Percentiles rank a stretch among this genome's conserved stretches.
Conservation (phyloP, 1,284 basidiomycete species). For the Cystobasidium slooffiae region DNA sequence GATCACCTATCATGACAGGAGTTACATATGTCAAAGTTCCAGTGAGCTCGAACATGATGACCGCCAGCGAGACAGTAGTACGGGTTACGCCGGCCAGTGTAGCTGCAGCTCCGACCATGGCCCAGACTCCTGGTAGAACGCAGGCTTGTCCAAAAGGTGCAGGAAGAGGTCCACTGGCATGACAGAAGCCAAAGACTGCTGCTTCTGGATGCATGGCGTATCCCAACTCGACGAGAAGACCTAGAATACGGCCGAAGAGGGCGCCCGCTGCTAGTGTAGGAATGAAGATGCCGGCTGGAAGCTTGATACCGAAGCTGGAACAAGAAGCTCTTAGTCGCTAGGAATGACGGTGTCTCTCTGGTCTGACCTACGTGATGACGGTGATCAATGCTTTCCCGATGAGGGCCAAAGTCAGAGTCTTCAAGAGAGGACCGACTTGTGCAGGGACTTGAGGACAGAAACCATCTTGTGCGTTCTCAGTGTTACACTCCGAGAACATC, state of each 20-base stretch:
- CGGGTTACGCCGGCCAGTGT: conserved; percentile 62
- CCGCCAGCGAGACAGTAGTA: conserved; percentile 88
- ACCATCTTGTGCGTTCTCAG: conserved; percentile 34
- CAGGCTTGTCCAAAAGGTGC: conserved; percentile 53
- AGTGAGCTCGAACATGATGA: conserved; percentile 84
- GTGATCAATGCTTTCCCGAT: conserved; percentile 75
- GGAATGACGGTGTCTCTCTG: not conserved
- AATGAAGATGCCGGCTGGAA: conserved; percentile 62
- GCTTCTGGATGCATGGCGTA: conserved; percentile 70
- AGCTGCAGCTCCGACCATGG: conserved; percentile 58
- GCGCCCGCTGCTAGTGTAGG: conserved; percentile 94
- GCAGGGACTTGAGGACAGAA: conserved; percentile 61
- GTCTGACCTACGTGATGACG: conserved; percentile 69
- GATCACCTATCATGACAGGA: conserved; percentile 71
- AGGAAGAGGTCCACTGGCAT: conserved; percentile 37
- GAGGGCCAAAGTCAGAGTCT: conserved; percentile 72
- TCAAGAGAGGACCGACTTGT: conserved; percentile 67
- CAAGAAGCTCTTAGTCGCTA: too few species aligned
- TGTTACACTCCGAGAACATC: conserved; percentile 51
- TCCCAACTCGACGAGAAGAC: conserved; percentile 78
- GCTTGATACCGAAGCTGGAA: conserved; percentile 73
- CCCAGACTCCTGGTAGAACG: conserved; percentile 57
- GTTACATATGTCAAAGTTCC: conserved; percentile 92
- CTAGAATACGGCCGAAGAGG: conserved; percentile 86
- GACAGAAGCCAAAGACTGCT: conserved; percentile 69